Evolutionary conservation across 306 rosid genomes (phyloP), one percentile per base, ranked within the genome.

Genomic region (Glycine tomentella): DNA sequence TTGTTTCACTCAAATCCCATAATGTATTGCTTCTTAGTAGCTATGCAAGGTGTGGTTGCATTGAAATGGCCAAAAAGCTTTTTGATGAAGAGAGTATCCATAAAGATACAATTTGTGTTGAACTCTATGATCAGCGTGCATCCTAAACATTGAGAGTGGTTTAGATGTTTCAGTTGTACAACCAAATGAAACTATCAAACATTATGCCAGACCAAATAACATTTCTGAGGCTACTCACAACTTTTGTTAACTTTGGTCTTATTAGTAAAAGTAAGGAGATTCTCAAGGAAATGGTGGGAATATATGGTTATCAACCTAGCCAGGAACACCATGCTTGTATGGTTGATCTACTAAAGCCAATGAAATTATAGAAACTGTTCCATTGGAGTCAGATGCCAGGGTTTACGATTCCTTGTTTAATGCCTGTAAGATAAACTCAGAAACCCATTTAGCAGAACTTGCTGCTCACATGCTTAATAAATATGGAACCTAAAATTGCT

Each of bases 11-110:
- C 48, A 77, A 88, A 34, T 86, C 93, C 1, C 87, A 90, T 8
- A 90, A 84, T 80, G 87, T 94, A 2, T 85, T 94, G 7, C 59
- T 93, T 75, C 90, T 93, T 12, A 78, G 86, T 69, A 90, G 92
- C 88, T 93, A 93, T 65, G 97, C 97, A 12, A 93, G 91, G 84
- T 93, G 94, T 31, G 97, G 97, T 36, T 88, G 89, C 77, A 86
- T 93, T 75, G 94, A 88, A 72, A 85, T 87, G 88, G 92, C 97
- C 12, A 79, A 84, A 40, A 88, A 84, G 82, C 82, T 88, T 83
- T 93, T 90, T 3, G 91, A 91, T 58, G 97, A 89, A 81, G 92
- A 87, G 77, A 79, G 55, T 83, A 70, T 80, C 71, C 72, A 62
- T 42, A 91, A 81, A 73, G 93, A 93, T 85, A 58, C 89, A 65